Conservation (phyloP, 305 asterid species). For the Fraxinus xanthoxyloides region DNA sequence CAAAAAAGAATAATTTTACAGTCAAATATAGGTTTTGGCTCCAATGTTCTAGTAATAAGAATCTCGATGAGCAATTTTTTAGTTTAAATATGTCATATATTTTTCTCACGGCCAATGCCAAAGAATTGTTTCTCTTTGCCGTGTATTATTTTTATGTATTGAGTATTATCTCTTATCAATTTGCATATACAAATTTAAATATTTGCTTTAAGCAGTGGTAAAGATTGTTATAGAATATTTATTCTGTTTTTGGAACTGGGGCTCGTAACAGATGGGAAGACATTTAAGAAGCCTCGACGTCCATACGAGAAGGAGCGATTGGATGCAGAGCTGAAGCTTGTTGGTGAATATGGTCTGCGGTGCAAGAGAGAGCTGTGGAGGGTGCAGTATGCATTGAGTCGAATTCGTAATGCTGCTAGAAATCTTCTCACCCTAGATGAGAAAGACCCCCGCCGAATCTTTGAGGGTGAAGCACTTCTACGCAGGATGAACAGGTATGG, state of each 20-base stretch:
- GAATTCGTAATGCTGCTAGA: slow-evolving; percentile 40
- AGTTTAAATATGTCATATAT: background rate
- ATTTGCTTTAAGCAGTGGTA: background rate
- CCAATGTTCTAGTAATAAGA: background rate
- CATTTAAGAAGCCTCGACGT: slow-evolving; percentile 45
- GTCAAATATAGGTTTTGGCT: background rate
- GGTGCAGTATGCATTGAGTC: slow-evolving; percentile 41
- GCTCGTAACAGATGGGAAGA: slow-evolving; percentile 31
- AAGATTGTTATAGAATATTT: background rate
- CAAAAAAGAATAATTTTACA: background rate
- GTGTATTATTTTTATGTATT: background rate
- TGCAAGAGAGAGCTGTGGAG: slow-evolving; percentile 44
- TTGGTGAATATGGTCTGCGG: slow-evolving; percentile 38
- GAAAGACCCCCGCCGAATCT: slow-evolving; percentile 39
- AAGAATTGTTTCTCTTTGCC: background rate
- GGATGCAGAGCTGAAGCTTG: slow-evolving; percentile 45
- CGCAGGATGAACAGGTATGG: slow-evolving; percentile 40
- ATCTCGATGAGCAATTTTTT: background rate
- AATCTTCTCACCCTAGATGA: slow-evolving; percentile 37
- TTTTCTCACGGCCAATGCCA: background rate
- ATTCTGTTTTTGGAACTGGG: background rate
- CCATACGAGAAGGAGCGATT: slow-evolving; percentile 42
- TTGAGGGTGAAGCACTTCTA: slow-evolving; percentile 47
- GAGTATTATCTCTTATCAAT: background rate
- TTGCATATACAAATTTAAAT: background rate